These are phyloP conservation scores for Acanthamoeba culbertsoni DNA, from an alignment of 208 protist genomes.

Conservation along the genomic window DNA sequence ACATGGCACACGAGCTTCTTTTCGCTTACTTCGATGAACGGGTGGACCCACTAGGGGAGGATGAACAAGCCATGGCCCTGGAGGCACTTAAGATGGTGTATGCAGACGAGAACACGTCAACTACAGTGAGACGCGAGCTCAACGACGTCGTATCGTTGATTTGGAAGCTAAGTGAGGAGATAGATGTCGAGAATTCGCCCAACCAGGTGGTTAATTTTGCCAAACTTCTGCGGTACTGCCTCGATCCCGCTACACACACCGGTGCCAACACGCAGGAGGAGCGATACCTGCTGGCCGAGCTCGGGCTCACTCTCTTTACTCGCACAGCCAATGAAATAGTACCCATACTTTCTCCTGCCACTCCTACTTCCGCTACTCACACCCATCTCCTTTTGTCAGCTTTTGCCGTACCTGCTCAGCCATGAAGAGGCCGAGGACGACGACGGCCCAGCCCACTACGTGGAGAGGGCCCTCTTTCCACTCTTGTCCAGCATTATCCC, in stretches of 20 bases:
- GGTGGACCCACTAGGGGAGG: not conserved
- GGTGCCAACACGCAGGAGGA: not conserved
- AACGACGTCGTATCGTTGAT: constrained; percentile 12
- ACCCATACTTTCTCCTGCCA: not conserved
- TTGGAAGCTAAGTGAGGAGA: constrained; percentile 25
- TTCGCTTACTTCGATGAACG: constrained; percentile 21
- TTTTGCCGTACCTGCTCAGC: not conserved
- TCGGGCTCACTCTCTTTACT: constrained; percentile 3
- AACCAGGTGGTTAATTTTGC: not conserved
- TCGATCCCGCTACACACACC: not conserved
- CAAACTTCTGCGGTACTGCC: not conserved
- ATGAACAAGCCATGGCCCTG: not conserved
- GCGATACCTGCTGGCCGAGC: not conserved
- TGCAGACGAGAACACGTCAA: not conserved
- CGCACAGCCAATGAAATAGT: not conserved
- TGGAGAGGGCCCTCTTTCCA: not conserved
- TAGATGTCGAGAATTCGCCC: not conserved
- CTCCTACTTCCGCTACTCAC: not conserved
- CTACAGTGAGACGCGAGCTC: not conserved
- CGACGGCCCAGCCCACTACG: not conserved
- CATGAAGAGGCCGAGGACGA: constrained; percentile 24
- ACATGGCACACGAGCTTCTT: constrained; percentile 10
- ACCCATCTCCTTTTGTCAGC: not conserved
- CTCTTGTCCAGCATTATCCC: not conserved
- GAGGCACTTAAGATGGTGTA: not conserved